Conservation (phyloP, 176 grass and related monocot genomes). For the Oryza officinalis region DNA sequence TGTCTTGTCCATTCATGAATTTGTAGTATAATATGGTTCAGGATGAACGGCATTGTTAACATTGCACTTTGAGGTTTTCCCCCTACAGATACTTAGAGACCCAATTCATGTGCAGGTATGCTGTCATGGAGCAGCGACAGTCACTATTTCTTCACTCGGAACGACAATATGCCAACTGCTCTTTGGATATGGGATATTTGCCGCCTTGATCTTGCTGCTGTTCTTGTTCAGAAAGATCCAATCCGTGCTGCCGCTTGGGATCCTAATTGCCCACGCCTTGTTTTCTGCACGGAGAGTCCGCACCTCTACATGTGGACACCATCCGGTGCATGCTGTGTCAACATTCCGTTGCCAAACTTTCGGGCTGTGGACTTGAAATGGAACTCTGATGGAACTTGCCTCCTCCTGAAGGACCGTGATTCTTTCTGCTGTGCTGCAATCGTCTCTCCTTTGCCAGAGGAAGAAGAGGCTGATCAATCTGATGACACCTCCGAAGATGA, state of each 20-base stretch:
- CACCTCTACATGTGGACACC: slow-evolving; percentile 91
- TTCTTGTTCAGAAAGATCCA: slow-evolving; percentile 92
- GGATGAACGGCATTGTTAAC: neutral
- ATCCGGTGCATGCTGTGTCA: slow-evolving; percentile 71
- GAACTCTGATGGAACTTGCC: slow-evolving; percentile 67
- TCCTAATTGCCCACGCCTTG: slow-evolving; percentile 58
- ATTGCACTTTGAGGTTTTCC: neutral
- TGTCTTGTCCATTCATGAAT: slow-evolving; percentile 7
- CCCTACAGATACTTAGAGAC: slow-evolving; percentile 13
- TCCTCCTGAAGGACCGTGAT: slow-evolving; percentile 86
- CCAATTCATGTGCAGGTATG: slow-evolving; percentile 58
- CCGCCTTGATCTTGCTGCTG: slow-evolving; percentile 73
- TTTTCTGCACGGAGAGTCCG: slow-evolving; percentile 73
- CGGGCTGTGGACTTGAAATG: slow-evolving; percentile 80
- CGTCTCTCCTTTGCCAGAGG: slow-evolving; percentile 53
- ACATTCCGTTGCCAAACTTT: slow-evolving; percentile 70
- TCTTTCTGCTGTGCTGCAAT: slow-evolving; percentile 81
- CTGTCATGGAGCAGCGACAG: slow-evolving; percentile 85
- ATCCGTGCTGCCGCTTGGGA: slow-evolving; percentile 89
- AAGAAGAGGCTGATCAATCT: slow-evolving; percentile 46
- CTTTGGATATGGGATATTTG: slow-evolving; percentile 99
- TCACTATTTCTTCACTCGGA: slow-evolving; percentile 87
- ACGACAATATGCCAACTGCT: slow-evolving; percentile 79
- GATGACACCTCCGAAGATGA: slow-evolving; percentile 63
- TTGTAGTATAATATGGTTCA: slow-evolving; percentile 12